Percentiles rank a stretch among this genome's conserved stretches.
Conservation (phyloP, 2,329 filamentous ascomycete genomes). For the Diaporthe vaccinii region DNA sequence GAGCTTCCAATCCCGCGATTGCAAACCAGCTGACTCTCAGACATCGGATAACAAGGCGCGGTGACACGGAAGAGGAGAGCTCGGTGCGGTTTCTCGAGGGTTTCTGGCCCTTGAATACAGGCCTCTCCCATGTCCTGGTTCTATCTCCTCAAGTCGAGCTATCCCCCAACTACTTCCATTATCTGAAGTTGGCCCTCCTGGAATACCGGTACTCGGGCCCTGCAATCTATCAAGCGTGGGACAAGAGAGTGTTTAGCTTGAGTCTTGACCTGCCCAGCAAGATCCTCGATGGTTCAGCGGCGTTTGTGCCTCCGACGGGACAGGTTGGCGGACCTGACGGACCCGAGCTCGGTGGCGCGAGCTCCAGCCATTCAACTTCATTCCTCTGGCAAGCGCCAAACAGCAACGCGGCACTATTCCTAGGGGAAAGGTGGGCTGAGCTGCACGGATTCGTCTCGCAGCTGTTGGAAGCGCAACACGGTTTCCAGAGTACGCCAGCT, state of each 20-base stretch:
- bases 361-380: constrained; percentile 58
- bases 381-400: constrained; percentile 91
- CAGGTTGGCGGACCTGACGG: constrained; percentile 31
- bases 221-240: constrained; percentile 59
- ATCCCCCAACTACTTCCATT: constrained; percentile 83
- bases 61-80: constrained; percentile 76
- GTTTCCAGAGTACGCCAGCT: constrained; percentile 50
- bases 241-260: constrained; percentile 77
- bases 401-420: constrained; percentile 84
- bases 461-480: constrained; percentile 63
- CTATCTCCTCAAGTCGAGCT: constrained; percentile 86
- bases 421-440: constrained; percentile 89
- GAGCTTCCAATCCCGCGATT: constrained; percentile 54
- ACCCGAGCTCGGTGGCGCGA: neutral
- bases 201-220: constrained; percentile 80
- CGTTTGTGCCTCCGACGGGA: constrained; percentile 61
- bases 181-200: constrained; percentile 80
- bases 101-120: constrained; percentile 81
- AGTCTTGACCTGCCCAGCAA: constrained; percentile 81
- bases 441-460: constrained; percentile 84
- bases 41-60: constrained; percentile 76
- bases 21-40: constrained; percentile 76
- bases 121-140: constrained; percentile 82
- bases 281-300: constrained; percentile 70
- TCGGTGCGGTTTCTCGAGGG: constrained; percentile 85